A percentile compares a stretch with the other conserved stretches of the same genome.
phyloP scores from a whole-genome alignment of 2,329 filamentous ascomycete genomes.

The Colletotrichum tropicicola region DNA sequence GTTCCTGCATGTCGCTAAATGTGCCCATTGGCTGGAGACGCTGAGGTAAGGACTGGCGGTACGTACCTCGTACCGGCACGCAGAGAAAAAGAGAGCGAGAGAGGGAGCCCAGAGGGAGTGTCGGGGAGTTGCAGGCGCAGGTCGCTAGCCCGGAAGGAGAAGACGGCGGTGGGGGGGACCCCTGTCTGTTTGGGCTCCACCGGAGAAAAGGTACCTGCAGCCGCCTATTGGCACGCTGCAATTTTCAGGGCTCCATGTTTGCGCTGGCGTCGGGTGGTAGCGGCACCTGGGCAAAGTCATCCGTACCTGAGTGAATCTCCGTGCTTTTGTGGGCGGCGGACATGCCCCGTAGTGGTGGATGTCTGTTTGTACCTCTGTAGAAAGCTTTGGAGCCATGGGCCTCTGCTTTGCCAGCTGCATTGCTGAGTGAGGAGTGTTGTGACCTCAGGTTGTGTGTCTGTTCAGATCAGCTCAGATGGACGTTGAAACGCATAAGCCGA shows the following conservation, averaged over 20 bases:
- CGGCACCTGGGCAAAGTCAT: background rate
- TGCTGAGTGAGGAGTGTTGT: too few relatives aligned
- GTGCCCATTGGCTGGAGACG: constrained; percentile 8
- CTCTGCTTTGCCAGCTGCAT: too few relatives aligned
- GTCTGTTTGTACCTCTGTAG: too few relatives aligned
- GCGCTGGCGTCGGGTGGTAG: background rate
- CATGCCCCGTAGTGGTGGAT: background rate
- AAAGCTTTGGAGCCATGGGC: too few relatives aligned
- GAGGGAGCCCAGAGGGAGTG: background rate
- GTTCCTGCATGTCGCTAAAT: constrained; percentile 23
- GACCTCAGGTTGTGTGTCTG: too few relatives aligned
- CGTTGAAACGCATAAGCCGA: constrained; percentile 22
- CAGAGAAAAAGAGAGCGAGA: background rate
- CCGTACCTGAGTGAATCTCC: constrained; percentile 2
- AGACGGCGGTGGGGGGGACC: background rate
- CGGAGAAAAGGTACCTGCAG: constrained; percentile 7
- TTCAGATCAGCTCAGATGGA: background rate
- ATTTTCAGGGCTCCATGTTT: background rate
- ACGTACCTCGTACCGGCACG: background rate
- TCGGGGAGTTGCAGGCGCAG: constrained; percentile 4
- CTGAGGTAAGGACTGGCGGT: background rate
- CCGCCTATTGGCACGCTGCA: constrained; percentile 9
- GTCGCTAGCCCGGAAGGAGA: background rate
- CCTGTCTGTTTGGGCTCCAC: constrained; percentile 3
- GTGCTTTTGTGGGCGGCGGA: background rate